These are phyloP conservation scores for Tuber umbilicatum DNA, from an alignment of 495 filamentous ascomycete species.

Conservation along the genomic window DNA sequence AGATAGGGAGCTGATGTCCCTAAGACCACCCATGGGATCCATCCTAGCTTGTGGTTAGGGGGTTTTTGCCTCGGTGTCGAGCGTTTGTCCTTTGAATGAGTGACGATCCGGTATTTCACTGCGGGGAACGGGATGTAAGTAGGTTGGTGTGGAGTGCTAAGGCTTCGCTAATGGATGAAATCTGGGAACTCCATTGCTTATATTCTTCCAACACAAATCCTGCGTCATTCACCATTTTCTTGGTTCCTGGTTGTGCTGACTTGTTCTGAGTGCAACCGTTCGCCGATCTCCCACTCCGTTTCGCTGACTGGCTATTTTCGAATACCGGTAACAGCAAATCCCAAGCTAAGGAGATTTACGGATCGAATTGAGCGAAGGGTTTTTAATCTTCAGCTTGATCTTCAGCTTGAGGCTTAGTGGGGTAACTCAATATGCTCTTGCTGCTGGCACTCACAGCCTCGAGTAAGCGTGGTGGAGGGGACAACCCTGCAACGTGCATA, in stretches of 20 bases:
- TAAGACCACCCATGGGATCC: not conserved
- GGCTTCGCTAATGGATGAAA: not conserved
- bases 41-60: not conserved
- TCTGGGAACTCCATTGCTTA: not conserved
- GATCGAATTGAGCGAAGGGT: not conserved
- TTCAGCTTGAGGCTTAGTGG: not conserved
- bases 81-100: not conserved
- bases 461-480: not conserved
- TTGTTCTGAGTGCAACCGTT: not conserved
- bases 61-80: not conserved
- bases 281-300: not conserved
- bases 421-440: not conserved
- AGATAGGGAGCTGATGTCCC: not conserved
- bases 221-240: not conserved
- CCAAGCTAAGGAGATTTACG: not conserved
- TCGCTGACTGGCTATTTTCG: not conserved
- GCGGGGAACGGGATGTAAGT: not conserved
- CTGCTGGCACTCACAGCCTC: not conserved
- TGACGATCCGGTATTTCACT: not conserved
- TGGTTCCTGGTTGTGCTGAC: not conserved
- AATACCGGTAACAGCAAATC: not conserved
- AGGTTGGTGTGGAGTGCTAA: not conserved
- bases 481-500: not conserved
- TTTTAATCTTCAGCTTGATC: not conserved
- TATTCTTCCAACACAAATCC: not conserved